Evolutionary conservation across 2,329 filamentous ascomycete species (phyloP).

Genomic region (Cordyceps sp.): DNA sequence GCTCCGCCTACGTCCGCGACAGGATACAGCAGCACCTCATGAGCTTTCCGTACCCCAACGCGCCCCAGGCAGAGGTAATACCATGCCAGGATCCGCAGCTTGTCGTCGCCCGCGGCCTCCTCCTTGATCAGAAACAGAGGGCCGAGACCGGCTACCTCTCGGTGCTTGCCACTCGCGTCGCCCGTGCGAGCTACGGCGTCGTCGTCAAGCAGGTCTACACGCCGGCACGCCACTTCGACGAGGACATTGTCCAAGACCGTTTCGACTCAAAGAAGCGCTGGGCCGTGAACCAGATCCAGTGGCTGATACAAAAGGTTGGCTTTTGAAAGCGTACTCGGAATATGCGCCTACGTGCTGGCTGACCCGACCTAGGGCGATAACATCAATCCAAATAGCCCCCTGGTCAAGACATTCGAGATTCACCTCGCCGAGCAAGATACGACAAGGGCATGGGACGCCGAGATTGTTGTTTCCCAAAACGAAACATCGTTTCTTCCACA

Average conservation of each 20-base stretch:
- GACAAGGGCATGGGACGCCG: constrained; percentile 18
- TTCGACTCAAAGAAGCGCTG: constrained; percentile 14
- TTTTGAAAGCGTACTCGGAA: neutral
- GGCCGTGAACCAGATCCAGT: constrained; percentile 24
- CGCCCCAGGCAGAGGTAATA: constrained; percentile 18
- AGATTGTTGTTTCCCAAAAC: constrained; percentile 22
- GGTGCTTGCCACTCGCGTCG: constrained; percentile 24
- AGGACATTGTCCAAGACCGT: constrained; percentile 16
- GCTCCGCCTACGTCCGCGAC: constrained; percentile 27
- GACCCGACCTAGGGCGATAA: constrained; percentile 17
- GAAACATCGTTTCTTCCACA: constrained; percentile 18
- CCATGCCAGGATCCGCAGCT: constrained; percentile 34
- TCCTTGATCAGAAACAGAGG: constrained; percentile 32
- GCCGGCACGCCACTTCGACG: constrained; percentile 16
- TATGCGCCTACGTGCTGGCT: neutral
- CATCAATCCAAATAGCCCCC: constrained; percentile 16
- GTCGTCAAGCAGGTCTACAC: constrained; percentile 20
- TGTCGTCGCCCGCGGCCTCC: constrained; percentile 34
- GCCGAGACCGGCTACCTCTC: constrained; percentile 21
- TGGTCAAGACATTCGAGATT: constrained; percentile 18
- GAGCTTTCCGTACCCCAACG: constrained; percentile 16
- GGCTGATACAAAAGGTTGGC: constrained; percentile 21
- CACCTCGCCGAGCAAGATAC: constrained; percentile 14
- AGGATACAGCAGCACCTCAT: constrained; percentile 20
- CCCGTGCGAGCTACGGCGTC: constrained; percentile 25